phyloP scores from a whole-genome alignment of 495 filamentous ascomycete species.

The Tuber aestivum region DNA sequence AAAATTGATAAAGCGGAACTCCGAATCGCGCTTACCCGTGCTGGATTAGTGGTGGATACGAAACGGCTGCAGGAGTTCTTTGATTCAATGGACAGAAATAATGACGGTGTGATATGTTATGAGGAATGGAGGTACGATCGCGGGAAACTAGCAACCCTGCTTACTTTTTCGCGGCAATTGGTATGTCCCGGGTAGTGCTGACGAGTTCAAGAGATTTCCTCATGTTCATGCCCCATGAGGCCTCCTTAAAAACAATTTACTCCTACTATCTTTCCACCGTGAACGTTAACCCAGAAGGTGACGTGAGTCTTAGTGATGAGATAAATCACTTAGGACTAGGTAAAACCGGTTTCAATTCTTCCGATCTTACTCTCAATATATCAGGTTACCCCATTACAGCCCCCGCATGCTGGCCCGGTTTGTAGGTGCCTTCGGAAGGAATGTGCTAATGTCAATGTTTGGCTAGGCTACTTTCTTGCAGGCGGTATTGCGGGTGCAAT shows the following conservation, averaged over 20 bases:
- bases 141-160: slow-evolving; percentile 12
- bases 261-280: slow-evolving; percentile 89
- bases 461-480: slow-evolving; percentile 90
- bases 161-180: background rate
- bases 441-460: slow-evolving; percentile 19
- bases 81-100: slow-evolving; percentile 77
- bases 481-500: slow-evolving; percentile 87
- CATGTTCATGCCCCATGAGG: slow-evolving; percentile 74
- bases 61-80: slow-evolving; percentile 81
- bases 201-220: slow-evolving; percentile 70
- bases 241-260: slow-evolving; percentile 74
- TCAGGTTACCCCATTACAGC: background rate
- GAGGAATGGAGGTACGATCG: slow-evolving; percentile 86
- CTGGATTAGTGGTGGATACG: slow-evolving; percentile 71
- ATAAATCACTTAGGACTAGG: slow-evolving; percentile 78
- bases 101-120: slow-evolving; percentile 79
- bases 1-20: slow-evolving; percentile 84
- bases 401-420: slow-evolving; percentile 34
- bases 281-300: slow-evolving; percentile 87
- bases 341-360: slow-evolving; percentile 73
- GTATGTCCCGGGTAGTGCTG: slow-evolving; percentile 5
- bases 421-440: slow-evolving; percentile 15
- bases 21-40: slow-evolving; percentile 63
- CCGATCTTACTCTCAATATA: slow-evolving; percentile 50
- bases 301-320: slow-evolving; percentile 85